Evolutionary conservation across 768 basidiomycete species (phyloP).

Genomic region (Mycena metata): DNA sequence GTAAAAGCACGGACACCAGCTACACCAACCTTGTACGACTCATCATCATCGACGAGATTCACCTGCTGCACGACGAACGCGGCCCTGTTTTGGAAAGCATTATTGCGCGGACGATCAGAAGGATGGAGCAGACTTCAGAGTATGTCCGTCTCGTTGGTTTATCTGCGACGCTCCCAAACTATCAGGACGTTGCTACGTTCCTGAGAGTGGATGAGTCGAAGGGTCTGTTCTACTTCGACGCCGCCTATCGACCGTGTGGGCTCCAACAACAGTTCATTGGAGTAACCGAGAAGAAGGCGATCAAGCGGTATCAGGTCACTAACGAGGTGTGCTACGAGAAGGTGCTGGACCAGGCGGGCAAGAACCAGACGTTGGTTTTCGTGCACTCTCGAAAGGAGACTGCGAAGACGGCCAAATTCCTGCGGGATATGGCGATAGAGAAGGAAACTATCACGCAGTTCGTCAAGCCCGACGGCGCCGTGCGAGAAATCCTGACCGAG

Average conservation of each 20-base stretch:
- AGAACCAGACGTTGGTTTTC: conserved; percentile 95
- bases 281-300: conserved; percentile 98
- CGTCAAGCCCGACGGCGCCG: conserved; percentile 92
- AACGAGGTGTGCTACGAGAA: conserved; percentile 99
- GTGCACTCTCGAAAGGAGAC: conserved; percentile 99
- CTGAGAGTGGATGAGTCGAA: conserved; percentile 92
- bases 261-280: conserved; percentile 98
- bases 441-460: conserved; percentile 97
- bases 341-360: conserved; percentile 89
- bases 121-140: conserved; percentile 95
- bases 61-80: conserved; percentile 96
- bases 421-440: conserved; percentile 95
- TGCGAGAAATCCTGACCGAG: conserved; percentile 88
- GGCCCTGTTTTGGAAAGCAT: conserved; percentile 96
- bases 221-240: conserved; percentile 97
- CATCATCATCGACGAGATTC: conserved; percentile 98
- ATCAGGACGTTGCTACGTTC: conserved; percentile 97
- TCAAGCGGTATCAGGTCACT: conserved; percentile 97
- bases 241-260: conserved; percentile 92
- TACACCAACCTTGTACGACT: conserved; percentile 97
- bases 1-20: conserved; percentile 96
- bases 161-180: conserved; percentile 98
- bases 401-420: conserved; percentile 94
- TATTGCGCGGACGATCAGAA: conserved; percentile 88
- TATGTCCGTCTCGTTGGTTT: conserved; percentile 95